These are phyloP conservation scores for Candida dajiaensis DNA, from an alignment of 805 yeast species.

Conservation along the genomic window DNA sequence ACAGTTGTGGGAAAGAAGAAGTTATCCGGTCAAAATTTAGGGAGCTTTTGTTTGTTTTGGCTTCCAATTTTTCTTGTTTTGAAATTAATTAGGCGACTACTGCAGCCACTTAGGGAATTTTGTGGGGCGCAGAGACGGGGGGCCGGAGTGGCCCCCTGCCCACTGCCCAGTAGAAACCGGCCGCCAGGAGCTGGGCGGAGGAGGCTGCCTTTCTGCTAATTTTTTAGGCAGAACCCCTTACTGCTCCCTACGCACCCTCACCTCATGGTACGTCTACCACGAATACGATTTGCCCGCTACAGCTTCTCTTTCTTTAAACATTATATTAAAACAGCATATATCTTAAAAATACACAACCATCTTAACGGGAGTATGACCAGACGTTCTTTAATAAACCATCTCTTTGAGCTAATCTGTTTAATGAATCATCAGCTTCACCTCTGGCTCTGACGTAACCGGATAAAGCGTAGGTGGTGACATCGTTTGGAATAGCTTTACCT, in stretches of 20 bases:
- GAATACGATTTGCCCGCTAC: not conserved
- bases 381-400: slow-evolving; percentile 97
- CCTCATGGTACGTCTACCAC: not conserved
- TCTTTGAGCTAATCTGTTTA: slow-evolving; percentile 98
- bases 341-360: not conserved
- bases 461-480: slow-evolving; percentile 91
- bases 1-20: too few relatives aligned
- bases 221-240: not conserved
- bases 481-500: slow-evolving; percentile 91
- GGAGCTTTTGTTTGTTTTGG: not conserved
- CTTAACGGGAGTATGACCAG: slow-evolving; percentile 91
- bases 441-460: slow-evolving; percentile 96
- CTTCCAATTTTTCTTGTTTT: not conserved
- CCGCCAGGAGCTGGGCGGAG: too few relatives aligned
- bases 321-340: not conserved
- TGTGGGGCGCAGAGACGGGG: not conserved
- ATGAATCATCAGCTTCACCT: slow-evolving; percentile 99
- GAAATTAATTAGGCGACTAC: not conserved
- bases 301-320: not conserved
- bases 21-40: not conserved
- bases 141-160: too few relatives aligned
- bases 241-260: not conserved
- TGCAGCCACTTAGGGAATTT: not conserved
- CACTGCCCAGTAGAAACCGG: too few relatives aligned
- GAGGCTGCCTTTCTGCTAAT: too few relatives aligned